These are phyloP conservation scores for Linderina pennispora DNA, from an alignment of 192 early-diverging fungal genomes.

Conservation along the genomic window DNA sequence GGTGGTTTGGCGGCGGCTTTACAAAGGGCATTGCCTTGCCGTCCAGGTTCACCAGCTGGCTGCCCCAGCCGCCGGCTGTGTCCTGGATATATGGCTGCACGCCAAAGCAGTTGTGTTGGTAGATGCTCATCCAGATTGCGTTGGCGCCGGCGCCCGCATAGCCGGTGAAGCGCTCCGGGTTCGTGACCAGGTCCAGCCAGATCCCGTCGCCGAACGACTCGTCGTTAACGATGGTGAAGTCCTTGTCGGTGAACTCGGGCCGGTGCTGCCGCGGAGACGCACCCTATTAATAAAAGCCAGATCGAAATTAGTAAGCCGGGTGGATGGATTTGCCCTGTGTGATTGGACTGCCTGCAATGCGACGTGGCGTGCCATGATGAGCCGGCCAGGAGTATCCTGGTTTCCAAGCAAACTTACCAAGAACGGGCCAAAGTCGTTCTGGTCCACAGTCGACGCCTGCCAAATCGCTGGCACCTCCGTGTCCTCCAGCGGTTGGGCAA, in stretches of 20 bases:
- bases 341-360: background rate
- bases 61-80: constrained; percentile 51
- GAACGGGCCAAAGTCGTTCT: constrained; percentile 60
- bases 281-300: constrained; percentile 1
- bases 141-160: constrained; percentile 85
- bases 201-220: constrained; percentile 63
- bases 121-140: constrained; percentile 94
- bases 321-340: too few relatives aligned
- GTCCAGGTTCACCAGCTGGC: constrained; percentile 37
- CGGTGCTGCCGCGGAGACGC: constrained; percentile 33
- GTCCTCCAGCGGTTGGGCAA: constrained; percentile 78
- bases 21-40: constrained; percentile 46
- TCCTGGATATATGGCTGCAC: constrained; percentile 51
- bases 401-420: too few relatives aligned
- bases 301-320: background rate
- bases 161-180: constrained; percentile 96
- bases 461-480: constrained; percentile 50
- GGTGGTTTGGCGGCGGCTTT: constrained; percentile 41
- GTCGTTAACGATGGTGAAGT: constrained; percentile 89
- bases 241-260: constrained; percentile 62
- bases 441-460: constrained; percentile 58
- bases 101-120: constrained; percentile 96
- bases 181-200: constrained; percentile 84
- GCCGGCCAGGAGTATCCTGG: too few relatives aligned
- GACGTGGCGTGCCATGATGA: too few relatives aligned